Conservation (phyloP, 2,329 filamentous ascomycete genomes). For the Clarireedia hainanense region DNA sequence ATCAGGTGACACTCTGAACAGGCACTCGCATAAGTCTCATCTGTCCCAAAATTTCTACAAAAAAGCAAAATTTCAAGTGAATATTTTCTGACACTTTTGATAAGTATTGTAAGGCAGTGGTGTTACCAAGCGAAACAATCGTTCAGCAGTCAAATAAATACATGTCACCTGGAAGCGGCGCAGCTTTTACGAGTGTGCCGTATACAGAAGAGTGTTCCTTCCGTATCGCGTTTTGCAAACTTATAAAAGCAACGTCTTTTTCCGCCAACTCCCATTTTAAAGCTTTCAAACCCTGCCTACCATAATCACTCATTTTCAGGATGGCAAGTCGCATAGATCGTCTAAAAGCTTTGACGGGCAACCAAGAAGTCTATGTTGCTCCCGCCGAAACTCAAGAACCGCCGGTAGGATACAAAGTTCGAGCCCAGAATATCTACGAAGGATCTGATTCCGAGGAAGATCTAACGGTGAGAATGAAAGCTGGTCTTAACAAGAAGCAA, state of each 20-base stretch:
- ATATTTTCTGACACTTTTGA: no score
- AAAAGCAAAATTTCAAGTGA: no score
- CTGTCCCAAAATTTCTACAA: no score
- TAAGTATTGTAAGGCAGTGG: no score
- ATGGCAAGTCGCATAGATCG: conserved; percentile 1
- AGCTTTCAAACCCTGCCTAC: background rate
- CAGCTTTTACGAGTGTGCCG: background rate
- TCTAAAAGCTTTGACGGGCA: background rate
- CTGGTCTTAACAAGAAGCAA: background rate
- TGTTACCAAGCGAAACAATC: no score
- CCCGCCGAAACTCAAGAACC: background rate
- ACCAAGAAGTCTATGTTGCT: background rate
- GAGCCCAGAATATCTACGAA: conserved; percentile 1
- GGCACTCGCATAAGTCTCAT: no score
- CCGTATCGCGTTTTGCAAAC: background rate
- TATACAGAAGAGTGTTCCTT: background rate
- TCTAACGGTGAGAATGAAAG: background rate
- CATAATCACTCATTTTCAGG: background rate
- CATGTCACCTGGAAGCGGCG: background rate
- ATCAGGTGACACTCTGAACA: no score
- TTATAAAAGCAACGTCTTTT: background rate
- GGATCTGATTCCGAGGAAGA: conserved; percentile 1
- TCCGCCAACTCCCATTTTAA: background rate
- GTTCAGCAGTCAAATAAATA: no score
- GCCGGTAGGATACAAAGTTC: background rate